phyloP scores from a whole-genome alignment of 1,284 basidiomycete genomes.

The Ceratobasidium sp. region DNA sequence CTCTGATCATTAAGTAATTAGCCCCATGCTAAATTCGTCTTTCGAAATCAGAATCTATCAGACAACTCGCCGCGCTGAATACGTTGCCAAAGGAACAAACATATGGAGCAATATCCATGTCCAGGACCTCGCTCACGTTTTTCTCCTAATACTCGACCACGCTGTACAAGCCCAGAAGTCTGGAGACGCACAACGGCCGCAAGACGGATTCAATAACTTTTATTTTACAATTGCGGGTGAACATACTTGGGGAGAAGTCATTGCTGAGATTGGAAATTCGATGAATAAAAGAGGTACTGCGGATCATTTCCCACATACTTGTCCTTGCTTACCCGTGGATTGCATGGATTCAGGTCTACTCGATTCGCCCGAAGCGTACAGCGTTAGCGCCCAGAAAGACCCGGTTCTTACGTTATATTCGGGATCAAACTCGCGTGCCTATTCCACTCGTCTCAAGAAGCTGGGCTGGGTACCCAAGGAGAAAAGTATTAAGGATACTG shows the following conservation, averaged over 20 bases:
- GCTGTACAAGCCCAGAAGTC: background rate
- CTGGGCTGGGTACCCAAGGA: slow-evolving; percentile 21
- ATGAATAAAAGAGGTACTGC: slow-evolving; percentile 4
- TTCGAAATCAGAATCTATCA: background rate
- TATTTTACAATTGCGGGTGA: background rate
- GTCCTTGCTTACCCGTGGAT: background rate
- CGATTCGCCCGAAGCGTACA: slow-evolving; percentile 4
- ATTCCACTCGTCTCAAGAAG: background rate
- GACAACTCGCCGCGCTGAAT: background rate
- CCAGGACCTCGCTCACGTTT: background rate
- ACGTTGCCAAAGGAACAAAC: slow-evolving; percentile 6
- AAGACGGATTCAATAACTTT: slow-evolving; percentile 6
- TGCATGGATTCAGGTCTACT: background rate
- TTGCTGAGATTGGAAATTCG: background rate
- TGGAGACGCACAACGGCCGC: background rate
- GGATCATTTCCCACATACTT: background rate
- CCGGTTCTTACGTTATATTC: background rate
- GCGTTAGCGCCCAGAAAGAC: background rate
- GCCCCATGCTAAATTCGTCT: too few relatives aligned
- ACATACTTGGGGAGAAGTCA: slow-evolving; percentile 1
- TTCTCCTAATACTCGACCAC: background rate
- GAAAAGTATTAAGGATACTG: slow-evolving; percentile 10
- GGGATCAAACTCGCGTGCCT: slow-evolving; percentile 10
- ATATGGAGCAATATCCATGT: slow-evolving; percentile 23
- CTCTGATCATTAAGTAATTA: too few relatives aligned